Conservation (phyloP, 805 yeast species). For the Zygosaccharomyces bisporus region DNA sequence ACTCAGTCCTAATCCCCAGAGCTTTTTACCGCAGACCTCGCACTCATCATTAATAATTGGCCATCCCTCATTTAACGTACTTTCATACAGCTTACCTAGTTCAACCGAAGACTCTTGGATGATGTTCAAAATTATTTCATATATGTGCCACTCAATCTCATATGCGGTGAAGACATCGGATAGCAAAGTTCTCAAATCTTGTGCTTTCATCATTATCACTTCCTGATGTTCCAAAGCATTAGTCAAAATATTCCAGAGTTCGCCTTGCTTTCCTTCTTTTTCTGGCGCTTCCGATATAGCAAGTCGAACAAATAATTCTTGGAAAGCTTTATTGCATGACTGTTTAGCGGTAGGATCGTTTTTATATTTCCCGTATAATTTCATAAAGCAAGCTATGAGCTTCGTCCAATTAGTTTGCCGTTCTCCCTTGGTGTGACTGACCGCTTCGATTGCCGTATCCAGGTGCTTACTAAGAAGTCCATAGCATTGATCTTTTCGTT, state of each 20-base stretch:
- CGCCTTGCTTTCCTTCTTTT: constrained; percentile 24
- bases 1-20: constrained; percentile 65
- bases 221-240: constrained; percentile 50
- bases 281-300: constrained; percentile 20
- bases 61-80: constrained; percentile 59
- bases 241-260: constrained; percentile 54
- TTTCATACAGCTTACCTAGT: constrained; percentile 43
- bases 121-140: constrained; percentile 48
- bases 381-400: constrained; percentile 23
- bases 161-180: constrained; percentile 62
- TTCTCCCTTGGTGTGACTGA: constrained; percentile 9
- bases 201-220: constrained; percentile 46
- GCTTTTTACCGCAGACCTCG: constrained; percentile 66
- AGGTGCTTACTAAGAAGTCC: constrained; percentile 10
- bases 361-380: constrained; percentile 12
- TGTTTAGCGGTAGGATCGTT: constrained; percentile 3
- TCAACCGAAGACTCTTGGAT: constrained; percentile 54
- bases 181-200: constrained; percentile 57
- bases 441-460: constrained; percentile 17
- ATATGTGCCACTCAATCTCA: constrained; percentile 57
- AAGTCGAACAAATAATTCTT: constrained; percentile 23
- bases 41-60: constrained; percentile 53
- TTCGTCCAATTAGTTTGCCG: constrained; percentile 25
- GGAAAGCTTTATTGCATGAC: constrained; percentile 19
- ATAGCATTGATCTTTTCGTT: background rate